Percentiles rank a stretch among this genome's conserved stretches.
Evolutionary conservation across 2,329 filamentous ascomycete genomes (phyloP).

Genomic region (Xylariaceae sp.): DNA sequence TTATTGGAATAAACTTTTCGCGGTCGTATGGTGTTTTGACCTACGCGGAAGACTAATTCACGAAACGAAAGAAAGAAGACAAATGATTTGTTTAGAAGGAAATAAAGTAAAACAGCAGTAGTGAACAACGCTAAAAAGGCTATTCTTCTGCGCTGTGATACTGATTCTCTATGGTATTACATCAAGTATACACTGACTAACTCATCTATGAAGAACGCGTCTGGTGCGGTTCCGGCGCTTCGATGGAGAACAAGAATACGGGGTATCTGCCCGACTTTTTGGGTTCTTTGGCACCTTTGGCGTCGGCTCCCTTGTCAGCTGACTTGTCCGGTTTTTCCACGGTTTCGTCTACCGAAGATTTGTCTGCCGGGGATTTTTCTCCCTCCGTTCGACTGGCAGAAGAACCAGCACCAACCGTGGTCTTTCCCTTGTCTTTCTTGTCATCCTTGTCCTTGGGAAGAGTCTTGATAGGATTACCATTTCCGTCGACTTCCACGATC

Average conservation of each 20-base stretch:
- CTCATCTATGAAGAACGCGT: slow-evolving; percentile 2
- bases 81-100: too few species aligned
- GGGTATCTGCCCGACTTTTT: slow-evolving; percentile 16
- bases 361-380: background rate
- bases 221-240: slow-evolving; percentile 27
- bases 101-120: too few species aligned
- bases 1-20: too few species aligned
- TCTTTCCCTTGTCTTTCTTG: slow-evolving; percentile 39
- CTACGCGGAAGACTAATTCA: too few species aligned
- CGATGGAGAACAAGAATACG: slow-evolving; percentile 37
- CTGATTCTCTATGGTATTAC: background rate
- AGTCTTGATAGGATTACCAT: slow-evolving; percentile 50
- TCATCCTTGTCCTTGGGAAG: slow-evolving; percentile 41
- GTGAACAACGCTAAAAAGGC: background rate
- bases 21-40: too few species aligned
- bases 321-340: slow-evolving; percentile 24
- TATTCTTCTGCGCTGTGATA: background rate
- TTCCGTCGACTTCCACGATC: slow-evolving; percentile 55
- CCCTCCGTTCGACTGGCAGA: background rate
- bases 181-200: background rate
- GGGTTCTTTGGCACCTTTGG: slow-evolving; percentile 4
- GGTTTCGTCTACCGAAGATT: background rate
- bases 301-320: slow-evolving; percentile 29
- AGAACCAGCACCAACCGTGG: slow-evolving; percentile 30
- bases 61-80: too few species aligned